These are phyloP conservation scores for Dactylorhiza incarnata DNA, from an alignment of 106 monocot species.

Conservation along the genomic window DNA sequence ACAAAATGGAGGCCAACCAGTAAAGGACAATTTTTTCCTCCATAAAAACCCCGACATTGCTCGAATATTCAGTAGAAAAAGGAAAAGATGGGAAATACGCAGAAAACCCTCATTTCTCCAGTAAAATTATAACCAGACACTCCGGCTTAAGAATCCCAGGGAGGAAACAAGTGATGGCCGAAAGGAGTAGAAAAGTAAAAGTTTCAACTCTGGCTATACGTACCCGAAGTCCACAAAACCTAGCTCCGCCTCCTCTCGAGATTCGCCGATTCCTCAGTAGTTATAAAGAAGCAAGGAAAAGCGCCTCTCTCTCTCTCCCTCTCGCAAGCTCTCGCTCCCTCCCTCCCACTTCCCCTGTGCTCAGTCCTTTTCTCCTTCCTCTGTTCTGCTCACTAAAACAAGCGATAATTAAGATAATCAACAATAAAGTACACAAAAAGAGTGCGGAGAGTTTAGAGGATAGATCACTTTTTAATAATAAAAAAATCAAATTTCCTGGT, in stretches of 20 bases:
- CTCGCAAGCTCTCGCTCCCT: not conserved
- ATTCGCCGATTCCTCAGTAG: slow-evolving; percentile 24
- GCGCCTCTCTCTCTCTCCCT: not conserved
- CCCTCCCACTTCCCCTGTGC: not conserved
- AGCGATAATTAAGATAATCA: no score
- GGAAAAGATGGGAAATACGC: not conserved
- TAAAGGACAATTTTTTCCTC: slow-evolving; percentile 7
- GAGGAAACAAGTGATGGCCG: not conserved
- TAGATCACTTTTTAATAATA: no score
- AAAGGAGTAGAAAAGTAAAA: slow-evolving; percentile 5
- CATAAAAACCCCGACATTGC: not conserved
- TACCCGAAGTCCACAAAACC: not conserved
- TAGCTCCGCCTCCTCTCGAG: slow-evolving; percentile 4
- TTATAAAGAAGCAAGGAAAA: slow-evolving; percentile 5
- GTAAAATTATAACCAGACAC: not conserved
- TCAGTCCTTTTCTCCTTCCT: not conserved
- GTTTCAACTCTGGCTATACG: slow-evolving; percentile 7
- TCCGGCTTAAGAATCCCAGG: not conserved
- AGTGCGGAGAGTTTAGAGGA: no score
- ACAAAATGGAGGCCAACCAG: not conserved
- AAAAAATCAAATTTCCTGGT: no score
- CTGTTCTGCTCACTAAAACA: no score
- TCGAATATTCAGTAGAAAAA: not conserved
- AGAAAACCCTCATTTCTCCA: not conserved
- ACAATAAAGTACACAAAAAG: no score